Evolutionary conservation across 169 alveolate species (phyloP), one percentile per base, ranked within the genome.

Genomic region (Eimeria acervulina): DNA sequence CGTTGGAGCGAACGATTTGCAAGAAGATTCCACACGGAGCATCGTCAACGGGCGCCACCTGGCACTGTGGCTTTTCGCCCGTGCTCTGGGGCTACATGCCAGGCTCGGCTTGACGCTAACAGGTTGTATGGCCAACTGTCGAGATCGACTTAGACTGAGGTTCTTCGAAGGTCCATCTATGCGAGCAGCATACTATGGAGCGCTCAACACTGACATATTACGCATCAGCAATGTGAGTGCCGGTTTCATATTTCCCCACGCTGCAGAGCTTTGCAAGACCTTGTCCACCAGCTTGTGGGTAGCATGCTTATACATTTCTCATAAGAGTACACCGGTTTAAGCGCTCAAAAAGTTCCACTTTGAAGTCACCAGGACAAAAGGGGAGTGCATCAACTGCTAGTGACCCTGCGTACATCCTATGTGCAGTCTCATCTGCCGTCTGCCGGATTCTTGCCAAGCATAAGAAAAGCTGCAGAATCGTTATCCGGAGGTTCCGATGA

Each of bases 71-170:
- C 26, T 85, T n/a, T 85, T 85, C 47, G 80, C 93, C 38, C 76
- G 93, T n/a, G 93, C 93, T 26, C 66, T 85, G 47, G 93, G 93
- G 7, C 55, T 85, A 40, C 93, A 85, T 38, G 93, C 93, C 40
- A 85, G 70, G 36, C 44, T 85, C 19, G 93, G 93, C 38, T 42
- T 85, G 76, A 61, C 81, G 38, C 81, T 85, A 19, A 38, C 80
- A 38, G 93, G 93, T 15, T 85, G 93, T 21, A 13, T 85, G 38
- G 93, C 81, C 36, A 85, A 85, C 61, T 85, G 93, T 21, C 61
- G 93, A 19, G 93, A 85, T 72, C 63, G 63, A 42, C 93, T 85
- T 7, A 59, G 93, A 10, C 28, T n/a, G 59, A 85, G 68, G 61
- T 85, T 31, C 80, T 26, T 59, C 23, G 47, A 61, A 61, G 93